A percentile compares a stretch with the other conserved stretches of the same genome.
phyloP scores from a whole-genome alignment of 2,329 filamentous ascomycete species.

The Talaromyces funiculosus region DNA sequence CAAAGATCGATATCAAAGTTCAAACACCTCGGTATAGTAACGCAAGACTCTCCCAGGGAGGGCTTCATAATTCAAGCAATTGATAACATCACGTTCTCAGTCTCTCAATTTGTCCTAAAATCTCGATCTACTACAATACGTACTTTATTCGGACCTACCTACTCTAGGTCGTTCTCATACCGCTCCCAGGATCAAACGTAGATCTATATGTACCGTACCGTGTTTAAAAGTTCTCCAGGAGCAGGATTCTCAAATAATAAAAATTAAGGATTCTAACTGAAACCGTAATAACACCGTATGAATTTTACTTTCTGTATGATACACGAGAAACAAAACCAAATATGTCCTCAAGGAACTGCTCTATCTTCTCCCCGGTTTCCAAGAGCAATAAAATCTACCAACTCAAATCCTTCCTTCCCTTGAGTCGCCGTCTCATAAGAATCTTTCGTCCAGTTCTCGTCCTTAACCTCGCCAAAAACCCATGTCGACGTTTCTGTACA shows the following conservation, averaged over 20 bases:
- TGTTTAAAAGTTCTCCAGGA: too few species aligned
- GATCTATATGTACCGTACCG: too few species aligned
- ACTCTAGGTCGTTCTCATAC: too few species aligned
- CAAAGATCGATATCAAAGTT: too few species aligned
- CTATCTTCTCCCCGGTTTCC: neutral
- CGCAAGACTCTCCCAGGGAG: too few species aligned
- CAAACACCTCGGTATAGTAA: too few species aligned
- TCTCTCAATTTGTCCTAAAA: too few species aligned
- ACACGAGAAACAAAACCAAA: neutral
- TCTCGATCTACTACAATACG: too few species aligned
- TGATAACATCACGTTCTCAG: too few species aligned
- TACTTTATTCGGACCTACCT: too few species aligned
- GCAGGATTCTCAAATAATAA: neutral
- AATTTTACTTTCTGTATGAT: neutral
- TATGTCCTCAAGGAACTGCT: neutral
- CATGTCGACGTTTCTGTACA: conserved; percentile 57
- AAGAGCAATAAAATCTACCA: conserved; percentile 35
- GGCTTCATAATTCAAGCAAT: too few species aligned
- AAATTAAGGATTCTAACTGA: neutral
- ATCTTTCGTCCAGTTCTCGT: conserved; percentile 50
- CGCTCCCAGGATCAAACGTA: too few species aligned
- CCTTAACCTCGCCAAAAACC: conserved; percentile 51
- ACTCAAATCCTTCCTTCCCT: conserved; percentile 49
- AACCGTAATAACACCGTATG: neutral
- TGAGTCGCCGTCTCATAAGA: conserved; percentile 49